These are phyloP conservation scores for Metarhizium humberi DNA, from an alignment of 2,329 filamentous ascomycete genomes.

Conservation along the genomic window DNA sequence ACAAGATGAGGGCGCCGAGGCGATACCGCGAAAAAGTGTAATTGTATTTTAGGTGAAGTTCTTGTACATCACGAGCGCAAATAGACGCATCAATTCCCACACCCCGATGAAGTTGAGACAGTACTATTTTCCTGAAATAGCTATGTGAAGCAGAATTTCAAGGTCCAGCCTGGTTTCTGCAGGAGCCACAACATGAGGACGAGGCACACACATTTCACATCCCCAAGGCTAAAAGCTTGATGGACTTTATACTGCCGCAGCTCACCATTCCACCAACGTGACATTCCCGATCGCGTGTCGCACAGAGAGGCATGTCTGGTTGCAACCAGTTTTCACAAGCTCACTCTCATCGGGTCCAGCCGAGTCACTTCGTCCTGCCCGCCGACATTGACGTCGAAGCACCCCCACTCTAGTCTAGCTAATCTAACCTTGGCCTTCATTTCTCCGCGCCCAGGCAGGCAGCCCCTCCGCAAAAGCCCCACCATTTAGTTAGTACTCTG, in stretches of 20 bases:
- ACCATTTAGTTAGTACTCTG: neutral
- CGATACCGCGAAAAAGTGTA: conserved; percentile 12
- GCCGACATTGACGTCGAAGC: neutral
- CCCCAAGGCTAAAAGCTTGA: no score
- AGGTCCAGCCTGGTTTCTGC: no score
- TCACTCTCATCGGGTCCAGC: neutral
- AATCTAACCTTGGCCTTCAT: no score
- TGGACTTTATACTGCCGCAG: no score
- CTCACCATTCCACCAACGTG: no score
- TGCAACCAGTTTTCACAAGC: neutral
- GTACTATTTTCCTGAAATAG: no score
- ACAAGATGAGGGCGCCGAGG: neutral
- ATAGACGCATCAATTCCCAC: neutral
- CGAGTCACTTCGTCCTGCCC: neutral
- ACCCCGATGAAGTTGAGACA: no score
- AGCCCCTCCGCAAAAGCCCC: conserved; percentile 14
- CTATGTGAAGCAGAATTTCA: no score
- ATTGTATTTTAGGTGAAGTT: conserved; percentile 21
- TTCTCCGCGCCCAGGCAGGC: neutral
- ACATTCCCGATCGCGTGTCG: no score
- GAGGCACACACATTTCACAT: no score
- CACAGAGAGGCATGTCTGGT: no score
- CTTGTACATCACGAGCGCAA: conserved; percentile 18
- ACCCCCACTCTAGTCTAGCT: neutral
- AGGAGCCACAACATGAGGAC: no score